Conservation (phyloP, 164 flowering plant species). For the Protea cynaroides region DNA sequence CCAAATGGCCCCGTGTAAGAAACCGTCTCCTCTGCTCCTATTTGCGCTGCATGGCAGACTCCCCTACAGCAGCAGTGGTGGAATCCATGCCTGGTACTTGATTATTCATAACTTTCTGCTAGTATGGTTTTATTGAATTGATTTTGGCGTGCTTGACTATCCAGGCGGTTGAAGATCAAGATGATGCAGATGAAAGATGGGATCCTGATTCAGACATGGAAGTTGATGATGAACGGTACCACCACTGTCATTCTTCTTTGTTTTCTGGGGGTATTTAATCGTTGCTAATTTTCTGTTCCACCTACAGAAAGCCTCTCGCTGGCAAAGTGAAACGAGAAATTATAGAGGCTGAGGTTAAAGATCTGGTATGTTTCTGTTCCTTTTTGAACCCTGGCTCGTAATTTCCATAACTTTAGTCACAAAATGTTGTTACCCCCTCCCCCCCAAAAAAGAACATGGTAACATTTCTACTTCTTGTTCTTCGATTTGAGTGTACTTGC, state of each 20-base stretch:
- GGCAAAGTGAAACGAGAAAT: conserved; percentile 42
- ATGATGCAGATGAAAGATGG: conserved; percentile 56
- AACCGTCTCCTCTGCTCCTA: no score
- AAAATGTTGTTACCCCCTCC: no score
- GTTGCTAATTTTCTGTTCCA: conserved; percentile 1
- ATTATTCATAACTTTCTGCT: neutral
- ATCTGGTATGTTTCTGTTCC: conserved; percentile 30
- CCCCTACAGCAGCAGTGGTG: no score
- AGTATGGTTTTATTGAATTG: no score
- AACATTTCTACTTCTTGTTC: no score
- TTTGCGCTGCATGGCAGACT: no score
- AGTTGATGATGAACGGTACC: conserved; percentile 48
- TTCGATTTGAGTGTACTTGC: no score
- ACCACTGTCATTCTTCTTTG: neutral
- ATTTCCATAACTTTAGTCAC: no score
- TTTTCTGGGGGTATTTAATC: neutral
- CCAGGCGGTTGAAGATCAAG: conserved; percentile 68
- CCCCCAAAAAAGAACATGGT: no score
- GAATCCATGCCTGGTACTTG: no score
- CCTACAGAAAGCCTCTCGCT: conserved; percentile 40
- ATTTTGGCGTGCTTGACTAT: conserved; percentile 1
- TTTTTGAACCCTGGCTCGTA: neutral
- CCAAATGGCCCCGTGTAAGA: no score
- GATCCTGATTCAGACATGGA: conserved; percentile 67
- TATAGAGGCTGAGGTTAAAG: conserved; percentile 45